phyloP scores from a whole-genome alignment of 140 eudicot species.

The Ambrosia hybrid region DNA sequence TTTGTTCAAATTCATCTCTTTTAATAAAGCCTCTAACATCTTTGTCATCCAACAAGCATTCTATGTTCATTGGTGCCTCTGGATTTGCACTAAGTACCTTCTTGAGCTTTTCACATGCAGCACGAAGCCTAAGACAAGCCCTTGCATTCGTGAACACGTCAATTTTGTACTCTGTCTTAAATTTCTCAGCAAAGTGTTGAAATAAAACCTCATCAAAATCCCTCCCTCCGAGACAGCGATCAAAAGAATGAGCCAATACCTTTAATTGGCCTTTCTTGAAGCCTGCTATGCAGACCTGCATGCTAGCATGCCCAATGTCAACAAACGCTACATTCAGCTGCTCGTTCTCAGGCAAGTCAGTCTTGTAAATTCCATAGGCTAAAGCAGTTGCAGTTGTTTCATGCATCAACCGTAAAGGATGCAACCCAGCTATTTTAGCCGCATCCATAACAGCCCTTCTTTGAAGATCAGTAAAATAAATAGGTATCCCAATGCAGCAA shows the following conservation, averaged over 20 bases:
- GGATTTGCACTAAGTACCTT: too few species aligned
- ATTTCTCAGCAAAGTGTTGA: slow-evolving; percentile 72
- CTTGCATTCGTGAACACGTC: slow-evolving; percentile 63
- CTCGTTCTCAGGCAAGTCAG: slow-evolving; percentile 76
- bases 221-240: slow-evolving; percentile 67
- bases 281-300: slow-evolving; percentile 75
- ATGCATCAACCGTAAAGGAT: slow-evolving; percentile 68
- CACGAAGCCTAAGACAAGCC: too few species aligned
- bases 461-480: too few species aligned
- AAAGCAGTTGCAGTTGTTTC: slow-evolving; percentile 88
- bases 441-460: too few species aligned
- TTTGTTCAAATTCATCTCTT: too few species aligned
- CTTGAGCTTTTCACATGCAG: too few species aligned
- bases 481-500: too few species aligned
- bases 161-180: slow-evolving; percentile 65
- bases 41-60: too few species aligned
- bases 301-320: slow-evolving; percentile 76
- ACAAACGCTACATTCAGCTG: slow-evolving; percentile 74
- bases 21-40: too few species aligned
- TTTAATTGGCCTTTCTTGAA: slow-evolving; percentile 84
- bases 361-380: slow-evolving; percentile 83
- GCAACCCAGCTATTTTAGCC: too few species aligned
- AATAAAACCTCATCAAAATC: slow-evolving; percentile 80
- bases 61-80: too few species aligned
- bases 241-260: slow-evolving; percentile 70